Evolutionary conservation across 148 eudicot genomes (phyloP).

Genomic region (Rhododendron kiyosumense): DNA sequence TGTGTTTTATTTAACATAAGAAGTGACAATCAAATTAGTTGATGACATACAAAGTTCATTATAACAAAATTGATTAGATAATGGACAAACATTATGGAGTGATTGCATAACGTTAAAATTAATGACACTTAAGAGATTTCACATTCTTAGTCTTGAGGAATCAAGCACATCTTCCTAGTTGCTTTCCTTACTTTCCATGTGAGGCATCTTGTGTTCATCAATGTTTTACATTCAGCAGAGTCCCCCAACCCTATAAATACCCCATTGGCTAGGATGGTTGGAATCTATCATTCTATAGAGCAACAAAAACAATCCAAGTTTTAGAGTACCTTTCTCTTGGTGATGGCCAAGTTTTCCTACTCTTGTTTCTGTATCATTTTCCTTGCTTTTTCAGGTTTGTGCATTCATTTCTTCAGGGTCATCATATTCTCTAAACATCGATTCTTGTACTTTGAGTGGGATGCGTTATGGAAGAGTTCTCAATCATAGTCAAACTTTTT

Average conservation of each 20-base stretch:
- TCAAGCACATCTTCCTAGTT: not conserved
- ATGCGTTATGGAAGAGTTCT: not conserved
- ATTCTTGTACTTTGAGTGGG: not conserved
- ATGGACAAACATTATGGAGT: too few species aligned
- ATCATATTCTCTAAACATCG: not conserved
- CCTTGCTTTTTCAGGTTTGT: not conserved
- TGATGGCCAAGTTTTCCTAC: not conserved
- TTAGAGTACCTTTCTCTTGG: not conserved
- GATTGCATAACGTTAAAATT: too few species aligned
- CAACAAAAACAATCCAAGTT: not conserved
- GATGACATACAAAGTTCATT: too few species aligned
- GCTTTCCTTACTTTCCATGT: not conserved
- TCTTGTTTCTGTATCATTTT: not conserved
- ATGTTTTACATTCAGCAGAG: too few species aligned
- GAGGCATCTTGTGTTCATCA: too few species aligned
- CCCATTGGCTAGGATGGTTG: not conserved
- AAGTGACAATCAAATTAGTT: too few species aligned
- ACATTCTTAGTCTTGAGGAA: not conserved
- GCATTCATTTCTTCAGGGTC: not conserved
- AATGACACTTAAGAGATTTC: not conserved
- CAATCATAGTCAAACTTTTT: not conserved
- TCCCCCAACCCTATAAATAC: not conserved
- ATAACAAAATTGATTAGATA: too few species aligned
- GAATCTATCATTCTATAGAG: not conserved
- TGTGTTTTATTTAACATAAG: too few species aligned